Evolutionary conservation across 441 rosid species (phyloP).

Genomic region (Eutrema salsugineum): DNA sequence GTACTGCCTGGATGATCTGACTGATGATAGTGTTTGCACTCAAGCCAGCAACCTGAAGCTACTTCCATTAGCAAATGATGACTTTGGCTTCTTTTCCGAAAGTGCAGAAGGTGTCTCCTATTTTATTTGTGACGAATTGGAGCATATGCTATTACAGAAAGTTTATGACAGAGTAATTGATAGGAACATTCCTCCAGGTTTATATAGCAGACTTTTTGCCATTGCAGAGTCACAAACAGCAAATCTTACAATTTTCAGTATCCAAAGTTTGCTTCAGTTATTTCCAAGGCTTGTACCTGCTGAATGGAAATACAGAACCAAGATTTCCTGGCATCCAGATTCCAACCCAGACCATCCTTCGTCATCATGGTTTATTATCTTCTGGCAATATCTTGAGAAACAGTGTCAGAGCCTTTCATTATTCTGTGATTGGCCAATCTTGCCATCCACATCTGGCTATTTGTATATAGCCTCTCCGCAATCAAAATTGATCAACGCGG

Average conservation of each 20-base stretch:
- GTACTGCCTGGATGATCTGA: conserved; percentile 93
- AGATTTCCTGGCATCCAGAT: conserved; percentile 75
- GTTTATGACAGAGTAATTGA: conserved; percentile 75
- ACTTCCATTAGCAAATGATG: conserved; percentile 91
- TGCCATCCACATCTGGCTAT: conserved; percentile 88
- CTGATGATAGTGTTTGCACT: conserved; percentile 74
- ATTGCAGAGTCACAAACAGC: conserved; percentile 69
- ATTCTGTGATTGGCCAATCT: conserved; percentile 95
- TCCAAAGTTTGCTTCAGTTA: conserved; percentile 57
- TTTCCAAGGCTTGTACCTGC: conserved; percentile 82
- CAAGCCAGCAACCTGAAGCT: conserved; percentile 63
- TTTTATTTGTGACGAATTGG: conserved; percentile 77
- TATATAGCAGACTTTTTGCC: conserved; percentile 66
- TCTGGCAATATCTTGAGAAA: conserved; percentile 79
- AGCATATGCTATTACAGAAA: conserved; percentile 68
- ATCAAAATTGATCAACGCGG: conserved; percentile 71
- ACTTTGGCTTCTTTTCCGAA: conserved; percentile 71
- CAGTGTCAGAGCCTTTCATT: conserved; percentile 62
- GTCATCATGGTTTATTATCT: conserved; percentile 80
- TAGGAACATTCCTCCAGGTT: conserved; percentile 52
- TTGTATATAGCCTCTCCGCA: conserved; percentile 71
- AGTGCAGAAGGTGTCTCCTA: conserved; percentile 53
- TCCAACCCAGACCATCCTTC: conserved; percentile 65
- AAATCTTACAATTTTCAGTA: conserved; percentile 58
- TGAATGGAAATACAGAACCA: conserved; percentile 76